Conservation (phyloP, 1,284 basidiomycete species). For the Trichosporon coremiiforme region DNA sequence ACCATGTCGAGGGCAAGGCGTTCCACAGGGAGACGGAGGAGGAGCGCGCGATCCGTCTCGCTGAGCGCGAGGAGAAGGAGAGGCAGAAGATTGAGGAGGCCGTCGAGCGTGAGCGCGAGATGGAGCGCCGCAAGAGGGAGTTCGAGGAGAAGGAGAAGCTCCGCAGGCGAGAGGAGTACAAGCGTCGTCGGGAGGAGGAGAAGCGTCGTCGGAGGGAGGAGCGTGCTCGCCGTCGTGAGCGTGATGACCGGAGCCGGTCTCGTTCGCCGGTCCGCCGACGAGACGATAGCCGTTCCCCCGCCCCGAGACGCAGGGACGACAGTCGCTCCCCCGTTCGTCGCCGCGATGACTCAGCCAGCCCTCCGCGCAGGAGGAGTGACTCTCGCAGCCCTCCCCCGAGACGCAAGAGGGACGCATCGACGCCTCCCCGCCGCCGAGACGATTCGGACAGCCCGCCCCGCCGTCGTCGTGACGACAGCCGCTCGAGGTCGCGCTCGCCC, state of each 20-base stretch:
- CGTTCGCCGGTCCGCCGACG: too few relatives aligned
- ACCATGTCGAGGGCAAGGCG: constrained; percentile 85
- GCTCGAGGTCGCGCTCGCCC: constrained; percentile 24
- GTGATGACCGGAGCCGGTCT: constrained; percentile 18
- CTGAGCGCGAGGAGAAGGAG: constrained; percentile 72
- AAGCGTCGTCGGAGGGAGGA: constrained; percentile 19
- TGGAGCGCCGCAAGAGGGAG: constrained; percentile 62
- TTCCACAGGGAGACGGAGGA: constrained; percentile 88
- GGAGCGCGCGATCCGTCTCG: constrained; percentile 61
- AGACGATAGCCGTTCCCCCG: too few relatives aligned
- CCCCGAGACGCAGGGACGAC: constrained; percentile 28
- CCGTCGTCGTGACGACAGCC: constrained; percentile 30
- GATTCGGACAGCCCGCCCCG: constrained; percentile 49
- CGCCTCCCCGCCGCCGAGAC: constrained; percentile 41
- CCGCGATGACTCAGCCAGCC: constrained; percentile 29
- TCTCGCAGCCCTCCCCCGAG: constrained; percentile 34
- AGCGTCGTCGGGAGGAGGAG: constrained; percentile 48
- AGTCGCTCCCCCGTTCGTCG: constrained; percentile 44
- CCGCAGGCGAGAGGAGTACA: constrained; percentile 64
- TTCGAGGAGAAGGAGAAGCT: constrained; percentile 65
- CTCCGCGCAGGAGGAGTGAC: constrained; percentile 34
- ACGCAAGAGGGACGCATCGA: constrained; percentile 47
- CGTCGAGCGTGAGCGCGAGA: constrained; percentile 61
- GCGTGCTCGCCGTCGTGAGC: constrained; percentile 22
- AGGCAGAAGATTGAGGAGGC: constrained; percentile 67